Conservation (phyloP, 129 eudicot genomes). For the Escallonia rubra region DNA sequence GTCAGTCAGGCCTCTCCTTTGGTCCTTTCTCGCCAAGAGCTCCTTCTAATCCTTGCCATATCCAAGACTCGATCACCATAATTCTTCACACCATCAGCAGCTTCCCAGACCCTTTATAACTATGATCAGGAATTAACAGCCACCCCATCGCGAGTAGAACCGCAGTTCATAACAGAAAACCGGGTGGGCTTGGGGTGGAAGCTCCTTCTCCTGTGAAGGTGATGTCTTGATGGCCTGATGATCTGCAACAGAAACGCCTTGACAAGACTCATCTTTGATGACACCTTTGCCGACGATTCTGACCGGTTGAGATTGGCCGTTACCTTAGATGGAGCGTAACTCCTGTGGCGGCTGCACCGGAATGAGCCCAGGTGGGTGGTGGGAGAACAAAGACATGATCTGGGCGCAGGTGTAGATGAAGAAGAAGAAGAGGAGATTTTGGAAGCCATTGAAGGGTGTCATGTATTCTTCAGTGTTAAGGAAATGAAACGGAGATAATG, state of each 20-base stretch:
- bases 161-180: constrained; percentile 22
- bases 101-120: no score
- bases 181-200: constrained; percentile 45
- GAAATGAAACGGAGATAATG: no score
- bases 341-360: constrained; percentile 57
- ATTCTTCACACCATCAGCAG: no score
- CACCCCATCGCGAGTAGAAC: not conserved
- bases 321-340: constrained; percentile 1
- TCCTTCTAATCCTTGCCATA: no score
- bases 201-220: constrained; percentile 31
- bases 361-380: constrained; percentile 65
- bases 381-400: constrained; percentile 60
- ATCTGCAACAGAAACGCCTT: constrained; percentile 46
- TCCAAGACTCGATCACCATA: no score
- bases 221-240: constrained; percentile 47
- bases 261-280: constrained; percentile 27
- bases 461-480: not conserved
- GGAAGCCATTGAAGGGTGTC: constrained; percentile 4
- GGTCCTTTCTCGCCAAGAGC: no score
- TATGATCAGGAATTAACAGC: not conserved
- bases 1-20: no score
- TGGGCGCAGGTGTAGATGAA: constrained; percentile 5
- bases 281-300: not conserved
- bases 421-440: not conserved
- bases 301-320: constrained; percentile 14